Percentiles rank a stretch among this genome's conserved stretches.
These are phyloP conservation scores for Colletotrichum lini DNA, from an alignment of 2,329 filamentous ascomycete species.

Conservation along the genomic window DNA sequence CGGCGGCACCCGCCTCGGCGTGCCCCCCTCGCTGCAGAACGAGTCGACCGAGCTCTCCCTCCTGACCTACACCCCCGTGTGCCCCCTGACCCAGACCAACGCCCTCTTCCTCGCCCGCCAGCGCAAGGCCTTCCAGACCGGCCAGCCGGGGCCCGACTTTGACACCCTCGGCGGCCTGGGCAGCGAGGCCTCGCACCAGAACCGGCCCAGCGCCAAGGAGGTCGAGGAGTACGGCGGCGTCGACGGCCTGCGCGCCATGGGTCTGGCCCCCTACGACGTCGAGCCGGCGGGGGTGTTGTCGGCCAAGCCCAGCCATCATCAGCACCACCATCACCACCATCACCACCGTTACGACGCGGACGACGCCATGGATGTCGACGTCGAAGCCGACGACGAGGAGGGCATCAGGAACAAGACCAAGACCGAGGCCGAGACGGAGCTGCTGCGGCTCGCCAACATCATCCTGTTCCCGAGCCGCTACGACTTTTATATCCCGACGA, in stretches of 20 bases:
- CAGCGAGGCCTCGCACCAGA: conserved; percentile 65
- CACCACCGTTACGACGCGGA: neutral
- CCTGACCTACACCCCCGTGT: conserved; percentile 69
- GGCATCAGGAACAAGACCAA: conserved; percentile 47
- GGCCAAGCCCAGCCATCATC: conserved; percentile 26
- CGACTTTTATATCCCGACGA: conserved; percentile 43
- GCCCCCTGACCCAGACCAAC: conserved; percentile 62
- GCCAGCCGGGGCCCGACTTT: conserved; percentile 69
- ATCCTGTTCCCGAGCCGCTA: conserved; percentile 64
- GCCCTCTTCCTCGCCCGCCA: conserved; percentile 59
- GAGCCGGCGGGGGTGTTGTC: conserved; percentile 51
- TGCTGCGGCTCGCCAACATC: conserved; percentile 68
- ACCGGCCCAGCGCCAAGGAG: conserved; percentile 64
- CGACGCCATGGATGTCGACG: conserved; percentile 49
- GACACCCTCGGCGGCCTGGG: conserved; percentile 67
- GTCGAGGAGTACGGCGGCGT: conserved; percentile 66
- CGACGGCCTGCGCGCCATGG: conserved; percentile 70
- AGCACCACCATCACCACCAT: too few species aligned
- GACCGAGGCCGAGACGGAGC: conserved; percentile 64
- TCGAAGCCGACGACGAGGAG: conserved; percentile 48
- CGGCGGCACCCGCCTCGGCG: conserved; percentile 51
- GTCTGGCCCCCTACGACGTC: conserved; percentile 65
- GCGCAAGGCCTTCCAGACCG: conserved; percentile 68
- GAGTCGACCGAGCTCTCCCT: conserved; percentile 58
- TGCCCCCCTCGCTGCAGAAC: conserved; percentile 44